phyloP scores from a whole-genome alignment of 305 asterid species.

The Rubia peregrina region DNA sequence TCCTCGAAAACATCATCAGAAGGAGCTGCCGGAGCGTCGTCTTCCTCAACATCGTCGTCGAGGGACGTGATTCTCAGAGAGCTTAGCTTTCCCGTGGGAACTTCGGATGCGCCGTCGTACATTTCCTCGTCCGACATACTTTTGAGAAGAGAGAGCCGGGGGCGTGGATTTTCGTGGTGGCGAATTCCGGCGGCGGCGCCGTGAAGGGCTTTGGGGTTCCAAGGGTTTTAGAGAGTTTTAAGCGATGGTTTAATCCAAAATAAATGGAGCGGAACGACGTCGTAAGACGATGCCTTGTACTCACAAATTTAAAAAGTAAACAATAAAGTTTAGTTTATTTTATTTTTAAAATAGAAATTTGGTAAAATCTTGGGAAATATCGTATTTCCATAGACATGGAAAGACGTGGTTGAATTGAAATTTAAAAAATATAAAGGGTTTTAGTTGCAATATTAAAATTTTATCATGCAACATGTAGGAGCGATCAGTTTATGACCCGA shows the following conservation, averaged over 20 bases:
- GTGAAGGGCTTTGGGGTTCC: neutral
- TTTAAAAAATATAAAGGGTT: no score
- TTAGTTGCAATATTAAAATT: no score
- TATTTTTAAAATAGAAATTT: no score
- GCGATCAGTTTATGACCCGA: no score
- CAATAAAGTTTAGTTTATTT: no score
- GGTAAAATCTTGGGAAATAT: no score
- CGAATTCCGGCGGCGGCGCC: neutral
- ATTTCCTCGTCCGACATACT: constrained; percentile 10
- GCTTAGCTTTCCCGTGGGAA: constrained; percentile 12
- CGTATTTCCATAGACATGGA: no score
- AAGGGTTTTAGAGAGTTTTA: neutral
- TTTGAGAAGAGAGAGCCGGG: neutral
- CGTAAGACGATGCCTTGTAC: neutral
- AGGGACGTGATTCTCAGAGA: constrained; percentile 34
- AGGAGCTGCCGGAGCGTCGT: constrained; percentile 26
- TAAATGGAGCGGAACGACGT: neutral
- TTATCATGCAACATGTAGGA: no score
- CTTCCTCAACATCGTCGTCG: constrained; percentile 52
- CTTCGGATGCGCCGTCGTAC: constrained; percentile 5
- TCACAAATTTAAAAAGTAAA: no score
- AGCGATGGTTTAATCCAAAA: neutral
- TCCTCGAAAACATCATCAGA: constrained; percentile 22
- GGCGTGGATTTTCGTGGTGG: neutral
- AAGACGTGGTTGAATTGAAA: no score